These are phyloP conservation scores for Verticillium nubilum DNA, from an alignment of 2,329 filamentous ascomycete species.

Conservation along the genomic window DNA sequence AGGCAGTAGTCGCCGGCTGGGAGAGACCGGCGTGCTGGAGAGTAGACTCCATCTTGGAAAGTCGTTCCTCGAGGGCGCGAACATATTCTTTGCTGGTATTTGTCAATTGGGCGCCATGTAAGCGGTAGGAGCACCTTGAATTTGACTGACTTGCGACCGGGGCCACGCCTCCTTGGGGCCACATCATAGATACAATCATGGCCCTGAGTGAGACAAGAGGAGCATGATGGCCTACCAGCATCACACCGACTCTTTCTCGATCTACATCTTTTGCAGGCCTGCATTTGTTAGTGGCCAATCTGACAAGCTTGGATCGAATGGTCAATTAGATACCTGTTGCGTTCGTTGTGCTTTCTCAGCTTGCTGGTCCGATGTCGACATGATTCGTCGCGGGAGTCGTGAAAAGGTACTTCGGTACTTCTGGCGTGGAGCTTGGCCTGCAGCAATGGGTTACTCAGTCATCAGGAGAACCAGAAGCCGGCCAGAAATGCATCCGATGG, in stretches of 20 bases:
- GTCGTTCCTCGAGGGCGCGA: conserved; percentile 7
- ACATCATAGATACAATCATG: conserved; percentile 9
- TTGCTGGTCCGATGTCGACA: neutral
- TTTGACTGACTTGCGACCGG: conserved; percentile 6
- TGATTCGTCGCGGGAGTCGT: neutral
- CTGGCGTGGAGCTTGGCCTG: neutral
- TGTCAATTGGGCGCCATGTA: neutral
- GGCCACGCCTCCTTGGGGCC: conserved; percentile 9
- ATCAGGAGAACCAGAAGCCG: neutral
- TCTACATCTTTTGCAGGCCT: conserved; percentile 11
- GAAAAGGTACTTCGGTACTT: neutral
- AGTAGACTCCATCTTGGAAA: conserved; percentile 11
- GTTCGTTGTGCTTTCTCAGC: neutral
- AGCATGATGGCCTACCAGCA: conserved; percentile 6
- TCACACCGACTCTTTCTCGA: conserved; percentile 11
- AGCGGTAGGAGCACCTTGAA: too few relatives aligned
- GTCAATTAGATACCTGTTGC: neutral
- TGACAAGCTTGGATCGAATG: neutral
- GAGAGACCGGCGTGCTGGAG: neutral
- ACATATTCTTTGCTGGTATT: conserved; percentile 9
- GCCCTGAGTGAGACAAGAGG: conserved; percentile 3
- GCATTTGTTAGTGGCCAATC: neutral
- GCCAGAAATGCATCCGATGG: neutral
- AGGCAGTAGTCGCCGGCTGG: neutral
- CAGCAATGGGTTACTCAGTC: neutral